A percentile compares a stretch with the other conserved stretches of the same genome.
These are phyloP conservation scores for Phytophthora foliorum DNA, from an alignment of 352 stramenopile species.

Conservation along the genomic window DNA sequence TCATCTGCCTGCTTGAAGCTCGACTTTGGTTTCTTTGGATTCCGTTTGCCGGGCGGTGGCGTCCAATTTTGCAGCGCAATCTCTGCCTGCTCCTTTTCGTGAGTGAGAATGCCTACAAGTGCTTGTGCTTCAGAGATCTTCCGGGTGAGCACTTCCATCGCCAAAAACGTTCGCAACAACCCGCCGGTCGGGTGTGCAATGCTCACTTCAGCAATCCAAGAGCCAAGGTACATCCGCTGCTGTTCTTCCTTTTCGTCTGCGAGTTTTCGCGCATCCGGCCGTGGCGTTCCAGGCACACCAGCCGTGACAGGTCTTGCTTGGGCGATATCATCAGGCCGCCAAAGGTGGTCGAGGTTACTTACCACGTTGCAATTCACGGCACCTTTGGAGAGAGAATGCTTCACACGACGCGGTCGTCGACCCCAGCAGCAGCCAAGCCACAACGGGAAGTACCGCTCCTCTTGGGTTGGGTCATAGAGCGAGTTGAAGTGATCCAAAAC, in stretches of 20 bases:
- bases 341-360: slow-evolving; percentile 75
- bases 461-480: slow-evolving; percentile 75
- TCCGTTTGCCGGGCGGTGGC: slow-evolving; percentile 36
- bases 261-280: slow-evolving; percentile 1
- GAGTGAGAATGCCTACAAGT: slow-evolving; percentile 59
- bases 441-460: slow-evolving; percentile 68
- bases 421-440: slow-evolving; percentile 79
- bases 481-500: slow-evolving; percentile 83
- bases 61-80: slow-evolving; percentile 27
- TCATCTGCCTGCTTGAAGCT: slow-evolving; percentile 49
- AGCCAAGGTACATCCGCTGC: slow-evolving; percentile 70
- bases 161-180: slow-evolving; percentile 75
- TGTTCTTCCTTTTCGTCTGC: slow-evolving; percentile 17
- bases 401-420: slow-evolving; percentile 50
- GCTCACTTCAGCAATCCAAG: slow-evolving; percentile 91
- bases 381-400: slow-evolving; percentile 51
- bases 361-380: slow-evolving; percentile 61
- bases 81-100: slow-evolving; percentile 51
- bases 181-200: slow-evolving; percentile 81
- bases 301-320: slow-evolving; percentile 12
- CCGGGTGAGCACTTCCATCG: slow-evolving; percentile 72
- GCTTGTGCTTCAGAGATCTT: slow-evolving; percentile 68
- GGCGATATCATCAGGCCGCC: slow-evolving; percentile 20
- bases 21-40: slow-evolving; percentile 41
- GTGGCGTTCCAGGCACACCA: not conserved